These are phyloP conservation scores for Leucaena leucocephala DNA, from an alignment of 306 rosid genomes.

Conservation along the genomic window DNA sequence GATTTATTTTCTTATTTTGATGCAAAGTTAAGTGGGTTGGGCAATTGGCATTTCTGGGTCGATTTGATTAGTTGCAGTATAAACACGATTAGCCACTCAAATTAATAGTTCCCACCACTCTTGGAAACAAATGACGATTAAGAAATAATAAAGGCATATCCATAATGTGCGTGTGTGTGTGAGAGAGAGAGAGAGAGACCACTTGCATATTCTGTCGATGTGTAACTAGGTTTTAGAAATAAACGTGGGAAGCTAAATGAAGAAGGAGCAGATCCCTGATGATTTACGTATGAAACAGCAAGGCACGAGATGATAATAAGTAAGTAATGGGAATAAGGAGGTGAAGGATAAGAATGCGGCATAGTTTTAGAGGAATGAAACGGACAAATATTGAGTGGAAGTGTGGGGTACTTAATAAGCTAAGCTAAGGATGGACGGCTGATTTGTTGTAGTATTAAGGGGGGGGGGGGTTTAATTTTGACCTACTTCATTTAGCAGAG, in stretches of 20 bases:
- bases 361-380: background rate
- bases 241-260: background rate
- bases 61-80: background rate
- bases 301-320: background rate
- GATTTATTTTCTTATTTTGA: too few species aligned
- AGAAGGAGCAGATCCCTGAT: background rate
- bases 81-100: background rate
- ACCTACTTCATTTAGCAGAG: too few species aligned
- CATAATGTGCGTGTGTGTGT: background rate
- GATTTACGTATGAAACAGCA: background rate
- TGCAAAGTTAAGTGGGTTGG: background rate
- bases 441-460: too few species aligned
- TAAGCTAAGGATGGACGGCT: too few species aligned
- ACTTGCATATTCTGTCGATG: background rate
- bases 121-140: background rate
- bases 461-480: too few species aligned
- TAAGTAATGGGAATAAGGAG: background rate
- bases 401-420: too few species aligned
- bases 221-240: background rate
- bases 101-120: background rate
- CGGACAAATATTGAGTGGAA: too few species aligned
- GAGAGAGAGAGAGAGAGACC: background rate
- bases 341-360: background rate
- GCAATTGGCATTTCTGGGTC: background rate
- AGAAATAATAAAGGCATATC: background rate